Base-by-base conservation (phyloP, 2,329 filamentous ascomycete genomes). In the Diaporthe capsici region DNA sequence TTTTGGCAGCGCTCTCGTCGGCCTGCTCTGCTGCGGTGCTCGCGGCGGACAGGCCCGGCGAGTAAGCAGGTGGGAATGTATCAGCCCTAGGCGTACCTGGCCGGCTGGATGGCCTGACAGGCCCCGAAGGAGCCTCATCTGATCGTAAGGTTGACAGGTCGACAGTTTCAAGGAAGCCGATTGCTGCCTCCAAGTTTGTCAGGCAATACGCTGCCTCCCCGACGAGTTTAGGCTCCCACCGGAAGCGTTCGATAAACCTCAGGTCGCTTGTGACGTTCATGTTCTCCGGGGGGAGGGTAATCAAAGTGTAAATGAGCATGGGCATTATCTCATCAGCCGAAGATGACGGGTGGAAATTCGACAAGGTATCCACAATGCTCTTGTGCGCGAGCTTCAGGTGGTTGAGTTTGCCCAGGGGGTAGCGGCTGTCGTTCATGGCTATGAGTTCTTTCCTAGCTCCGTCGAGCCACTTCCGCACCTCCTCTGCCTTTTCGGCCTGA, bases 281-380 rank as follows among this genome's bases (percentile, higher is more conserved):
- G 47, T 93, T 91, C 83, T 97, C 94, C 0, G 96, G 94, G 0
- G 95, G 93, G 60, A 96, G 93, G 3, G 95, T 98, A 82, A 99
- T 97, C 76, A 99, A 90, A 0, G 95, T 95, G 85, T 98, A 99
- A 77, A 99, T 99, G 77, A 99, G 89, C 84, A 98, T 98, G 0
- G 97, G 97, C 83, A 99, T 92, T 73, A 99, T 97, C 84, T 98
- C 97, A 82, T 99, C 97, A 3, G 97, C 97, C 1, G 97, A 98
- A 0, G 97, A 98, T 0, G 96, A 92, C 25, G 90, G 91, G 77
- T 92, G 91, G 76, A 93, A 92, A 79, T 91, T 88, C 5, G 91
- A 89, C 67, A 93, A 84, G 1, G 95, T 96, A 83, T 98, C 96
- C 67, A 99, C 97, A 78, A 99, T 98, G 78, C 93, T 94, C 86